Percentiles rank a stretch among this genome's conserved stretches.
phyloP scores from a whole-genome alignment of 1,284 basidiomycete genomes.

The Boletus semigastroideus region DNA sequence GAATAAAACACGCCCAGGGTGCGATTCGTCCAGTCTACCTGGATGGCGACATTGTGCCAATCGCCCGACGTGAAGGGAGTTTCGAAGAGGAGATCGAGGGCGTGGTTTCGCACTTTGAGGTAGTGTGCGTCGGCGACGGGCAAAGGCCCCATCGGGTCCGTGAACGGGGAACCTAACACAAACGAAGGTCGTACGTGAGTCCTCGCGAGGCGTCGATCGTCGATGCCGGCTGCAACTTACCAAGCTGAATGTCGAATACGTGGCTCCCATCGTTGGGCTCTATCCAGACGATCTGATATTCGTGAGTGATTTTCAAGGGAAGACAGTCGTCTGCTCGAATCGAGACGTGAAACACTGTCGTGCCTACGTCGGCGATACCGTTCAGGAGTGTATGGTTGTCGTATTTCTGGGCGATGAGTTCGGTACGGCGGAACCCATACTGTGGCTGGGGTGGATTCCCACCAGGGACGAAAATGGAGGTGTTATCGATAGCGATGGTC shows the following conservation, averaged over 20 bases:
- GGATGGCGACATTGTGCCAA: slow-evolving; percentile 64
- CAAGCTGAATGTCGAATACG: slow-evolving; percentile 56
- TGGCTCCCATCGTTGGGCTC: slow-evolving; percentile 57
- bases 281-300: slow-evolving; percentile 64
- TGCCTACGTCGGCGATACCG: slow-evolving; percentile 42
- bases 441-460: slow-evolving; percentile 50
- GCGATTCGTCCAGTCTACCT: slow-evolving; percentile 53
- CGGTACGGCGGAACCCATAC: slow-evolving; percentile 57
- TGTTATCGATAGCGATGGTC: slow-evolving; percentile 54
- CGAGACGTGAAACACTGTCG: slow-evolving; percentile 56
- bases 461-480: slow-evolving; percentile 58
- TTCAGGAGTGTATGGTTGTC: slow-evolving; percentile 42
- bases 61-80: slow-evolving; percentile 42
- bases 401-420: slow-evolving; percentile 51
- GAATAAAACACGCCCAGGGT: slow-evolving; percentile 56
- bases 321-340: slow-evolving; percentile 44
- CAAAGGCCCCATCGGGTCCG: slow-evolving; percentile 44
- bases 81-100: slow-evolving; percentile 48
- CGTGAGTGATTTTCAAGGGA: slow-evolving; percentile 53
- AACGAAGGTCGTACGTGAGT: not conserved
- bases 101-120: slow-evolving; percentile 55
- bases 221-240: slow-evolving; percentile 27
- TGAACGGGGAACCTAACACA: slow-evolving; percentile 53
- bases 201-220: not conserved
- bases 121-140: slow-evolving; percentile 42